Evolutionary conservation across 176 grass and related monocot genomes (phyloP).

Genomic region (Oryza meyeriana): DNA sequence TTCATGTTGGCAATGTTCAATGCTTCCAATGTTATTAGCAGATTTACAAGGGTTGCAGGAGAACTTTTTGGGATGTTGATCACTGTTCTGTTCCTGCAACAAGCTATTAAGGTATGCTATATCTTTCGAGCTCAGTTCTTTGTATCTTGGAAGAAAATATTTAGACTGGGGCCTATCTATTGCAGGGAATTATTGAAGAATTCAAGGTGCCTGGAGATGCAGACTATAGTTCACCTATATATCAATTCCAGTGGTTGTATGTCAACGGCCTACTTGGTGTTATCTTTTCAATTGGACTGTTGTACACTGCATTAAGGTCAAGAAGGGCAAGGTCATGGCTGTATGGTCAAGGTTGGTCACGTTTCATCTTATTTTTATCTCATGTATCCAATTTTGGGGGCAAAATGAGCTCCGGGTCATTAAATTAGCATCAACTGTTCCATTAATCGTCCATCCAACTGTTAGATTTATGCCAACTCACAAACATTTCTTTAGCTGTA

Average conservation of each 20-base stretch:
- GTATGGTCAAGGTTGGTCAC: slow-evolving; percentile 61
- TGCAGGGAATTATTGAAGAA: slow-evolving; percentile 74
- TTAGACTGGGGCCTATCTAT: not conserved
- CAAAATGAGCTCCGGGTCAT: not conserved
- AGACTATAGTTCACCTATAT: slow-evolving; percentile 27
- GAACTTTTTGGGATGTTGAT: slow-evolving; percentile 98
- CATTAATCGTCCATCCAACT: not conserved
- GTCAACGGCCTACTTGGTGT: slow-evolving; percentile 75
- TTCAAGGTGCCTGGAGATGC: slow-evolving; percentile 57
- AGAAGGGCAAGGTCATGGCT: slow-evolving; percentile 67
- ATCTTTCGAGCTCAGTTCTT: not conserved
- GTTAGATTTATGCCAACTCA: not conserved
- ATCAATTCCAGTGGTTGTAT: slow-evolving; percentile 85
- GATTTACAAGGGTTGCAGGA: slow-evolving; percentile 93
- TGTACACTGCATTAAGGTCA: slow-evolving; percentile 68
- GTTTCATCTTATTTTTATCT: not conserved
- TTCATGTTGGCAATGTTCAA: slow-evolving; percentile 81
- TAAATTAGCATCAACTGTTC: slow-evolving; percentile 5
- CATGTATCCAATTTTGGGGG: not conserved
- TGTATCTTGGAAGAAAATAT: not conserved
- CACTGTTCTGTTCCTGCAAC: slow-evolving; percentile 83
- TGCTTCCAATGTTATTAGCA: slow-evolving; percentile 75
- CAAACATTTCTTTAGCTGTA: not conserved
- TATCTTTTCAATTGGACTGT: slow-evolving; percentile 71
- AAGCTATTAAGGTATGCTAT: slow-evolving; percentile 73